Base-by-base conservation (phyloP, 768 basidiomycete genomes). In the Boletus reticulatus region DNA sequence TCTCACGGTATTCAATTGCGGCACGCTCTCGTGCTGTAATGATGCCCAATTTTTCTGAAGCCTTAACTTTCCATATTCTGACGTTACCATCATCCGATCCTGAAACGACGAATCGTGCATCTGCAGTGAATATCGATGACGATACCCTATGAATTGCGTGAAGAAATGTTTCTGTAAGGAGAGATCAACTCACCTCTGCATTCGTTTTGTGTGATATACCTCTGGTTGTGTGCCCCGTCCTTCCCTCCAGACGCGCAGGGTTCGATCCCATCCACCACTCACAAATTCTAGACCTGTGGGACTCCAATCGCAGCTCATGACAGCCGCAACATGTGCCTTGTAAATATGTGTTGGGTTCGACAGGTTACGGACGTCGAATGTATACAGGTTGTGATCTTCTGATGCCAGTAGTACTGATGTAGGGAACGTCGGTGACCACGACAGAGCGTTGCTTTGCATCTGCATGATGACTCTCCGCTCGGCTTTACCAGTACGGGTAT, bases 351-450 rank as follows among this genome's bases (percentile, higher is more conserved):
- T 91, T 5, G 97, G 93, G 2, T 82, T 78, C 13, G 81, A 74
- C 22, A 99, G 80, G 52, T 89, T 83, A 42, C 97, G 84, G 48
- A 98, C 88, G 67, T 99, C 97, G 71, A 97, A 99, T 0, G 97
- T 98, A 72, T 98, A 98, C 24, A 98, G 80, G 65, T 98, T 97
- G 75, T 98, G 95, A 67, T 98, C 96, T 77, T 98, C 97, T 0
- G 95, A 98, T n/a, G 92, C 97, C 8, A 98, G 82, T 9, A 99
- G 83, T 38, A 98, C 75, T 4, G 87, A 78, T 0, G 95, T 98
- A 4, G 97, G 97, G 67, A 94, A 88, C 0, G 93, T 96, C 0
- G 97, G 97, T 29, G 94, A 98, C 95, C 95, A 99, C 14, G 93
- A 81, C 2, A 99, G 79, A 9, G 89, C 80, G 63, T 98, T 98